Evolutionary conservation across 2,329 filamentous ascomycete species (phyloP), one percentile per base, ranked within the genome.

Genomic region (Thermomyces lanuginosus): DNA sequence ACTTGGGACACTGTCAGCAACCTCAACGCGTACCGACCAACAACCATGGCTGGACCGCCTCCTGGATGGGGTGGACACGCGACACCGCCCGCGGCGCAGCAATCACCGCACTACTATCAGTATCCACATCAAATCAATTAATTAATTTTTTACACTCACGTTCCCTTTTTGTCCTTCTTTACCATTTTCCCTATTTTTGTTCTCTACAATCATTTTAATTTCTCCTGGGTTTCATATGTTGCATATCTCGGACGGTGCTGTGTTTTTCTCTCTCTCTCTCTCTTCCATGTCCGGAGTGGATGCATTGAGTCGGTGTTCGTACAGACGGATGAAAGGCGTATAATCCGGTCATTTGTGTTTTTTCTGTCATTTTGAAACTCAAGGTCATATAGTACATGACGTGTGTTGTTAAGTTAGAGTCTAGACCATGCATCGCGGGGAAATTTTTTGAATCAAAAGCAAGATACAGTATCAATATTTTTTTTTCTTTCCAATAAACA

Each of bases 1-100:
- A 53, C 50, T 5, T 51, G 46, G 49, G 49, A 52, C 35, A 43
- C 44, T 24, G 32, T 53, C 9, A n/a, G n/a, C n/a, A 48, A 48
- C 22, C 48, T 51, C 24, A 33, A 28, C 41, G 13, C 41, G 39
- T 24, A 39, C 38, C 11, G 32, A 42, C 5, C 44, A 50, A 22
- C 44, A 51, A 27, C 42, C 45, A 6, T 27, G 31, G 31, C 34
- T 31, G 17, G 29, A 15, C 12, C 17, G 12, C 8, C 24, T 17
- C 16, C 41, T 12, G 46, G 45, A 8, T 51, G 47, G 48, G 48
- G 46, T 27, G 43, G 46, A 12, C 43, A 44, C 21, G 38, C 44
- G 16, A 32, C 37, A n/a, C 33, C 33, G 5, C 36, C 42, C 3
- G 34, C 44, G 5, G 30, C 27, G 8, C 43, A 51, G 32, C 43